These are phyloP conservation scores for Wakefieldia striispora DNA, from an alignment of 768 basidiomycete genomes.

Conservation along the genomic window DNA sequence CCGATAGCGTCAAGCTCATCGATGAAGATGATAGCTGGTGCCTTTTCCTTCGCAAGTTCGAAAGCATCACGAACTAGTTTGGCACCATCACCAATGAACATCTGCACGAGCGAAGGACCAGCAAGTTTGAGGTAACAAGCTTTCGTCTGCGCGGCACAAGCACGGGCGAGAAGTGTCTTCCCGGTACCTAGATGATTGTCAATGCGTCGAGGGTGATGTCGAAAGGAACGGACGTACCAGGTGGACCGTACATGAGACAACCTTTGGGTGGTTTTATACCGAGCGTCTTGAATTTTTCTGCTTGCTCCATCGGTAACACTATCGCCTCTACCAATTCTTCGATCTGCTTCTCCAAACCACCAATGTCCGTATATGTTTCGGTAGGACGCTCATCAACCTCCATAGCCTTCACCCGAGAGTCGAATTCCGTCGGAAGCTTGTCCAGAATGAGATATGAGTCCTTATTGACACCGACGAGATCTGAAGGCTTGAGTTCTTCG, in stretches of 20 bases:
- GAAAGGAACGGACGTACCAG: constrained; percentile 53
- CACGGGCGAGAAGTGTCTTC: constrained; percentile 95
- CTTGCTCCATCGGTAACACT: constrained; percentile 97
- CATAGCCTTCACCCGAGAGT: constrained; percentile 99
- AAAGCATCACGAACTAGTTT: constrained; percentile 99
- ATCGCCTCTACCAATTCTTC: constrained; percentile 98
- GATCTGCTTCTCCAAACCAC: constrained; percentile 98
- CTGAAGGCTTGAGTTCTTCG: constrained; percentile 84
- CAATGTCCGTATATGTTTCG: constrained; percentile 96
- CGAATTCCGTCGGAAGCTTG: constrained; percentile 94
- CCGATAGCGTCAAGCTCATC: constrained; percentile 99
- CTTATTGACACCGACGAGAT: constrained; percentile 98
- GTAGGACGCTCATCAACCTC: constrained; percentile 98
- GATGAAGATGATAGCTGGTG: constrained; percentile 98
- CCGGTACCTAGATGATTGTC: constrained; percentile 66
- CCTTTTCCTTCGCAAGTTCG: constrained; percentile 96
- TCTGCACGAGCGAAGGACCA: constrained; percentile 96
- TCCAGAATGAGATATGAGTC: constrained; percentile 98
- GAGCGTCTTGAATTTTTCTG: constrained; percentile 97
- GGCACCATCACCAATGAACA: constrained; percentile 99
- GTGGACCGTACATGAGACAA: constrained; percentile 98
- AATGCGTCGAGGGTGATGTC: background rate
- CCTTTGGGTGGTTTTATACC: constrained; percentile 98
- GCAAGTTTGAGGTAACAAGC: constrained; percentile 98
- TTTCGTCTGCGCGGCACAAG: constrained; percentile 96